Base-by-base conservation (phyloP, 352 stramenopile species). In the Pythium phragmitis region DNA sequence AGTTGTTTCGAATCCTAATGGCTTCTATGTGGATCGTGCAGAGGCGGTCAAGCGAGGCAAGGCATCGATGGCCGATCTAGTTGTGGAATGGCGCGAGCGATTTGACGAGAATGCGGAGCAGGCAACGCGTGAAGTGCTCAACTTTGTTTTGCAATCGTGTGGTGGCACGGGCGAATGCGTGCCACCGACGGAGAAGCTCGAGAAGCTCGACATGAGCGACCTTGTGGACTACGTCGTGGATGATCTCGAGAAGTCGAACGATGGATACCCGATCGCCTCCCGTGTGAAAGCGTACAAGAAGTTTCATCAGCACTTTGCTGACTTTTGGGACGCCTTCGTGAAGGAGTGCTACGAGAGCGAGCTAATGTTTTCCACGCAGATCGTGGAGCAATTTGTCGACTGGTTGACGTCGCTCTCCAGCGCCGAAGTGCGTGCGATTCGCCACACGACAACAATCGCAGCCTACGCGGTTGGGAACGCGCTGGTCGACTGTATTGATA, bases 321-420 rank as follows among this genome's bases (percentile, higher is more conserved):
- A 83, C 46, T 94, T 96, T 56, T 96, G 86, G 87, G 65, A 87
- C 21, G 70, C 65, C 28, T 89, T 94, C 52, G 75, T 95, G 54
- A 77, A 76, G 17, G 84, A 96, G 49, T 91, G 81, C 48, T 80
- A 81, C 41, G 86, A 96, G 47, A 93, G 85, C 48, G 87, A 96
- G 19, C 70, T 92, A 6, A 64, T 96, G 42, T 92, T 95, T 60
- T 86, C 76, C 4, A 85, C 80, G 3, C 67, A 87, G 6, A 49
- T 96, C 13, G 69, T 80, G 1, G 75, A 73, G 7, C 79, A 85
- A 26, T 80, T 91, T 52, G 72, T 95, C 2, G 85, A 95, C 54
- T 96, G 87, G 87, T 55, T 94, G 41, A 93, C 82, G 7, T 82
- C 81, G 9, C 74, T 96, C 4, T 94, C 87, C 16, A 96, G 87